Percentiles rank a stretch among this genome's conserved stretches.
Conservation (phyloP, 768 basidiomycete genomes). For the Mycena chlorophos region DNA sequence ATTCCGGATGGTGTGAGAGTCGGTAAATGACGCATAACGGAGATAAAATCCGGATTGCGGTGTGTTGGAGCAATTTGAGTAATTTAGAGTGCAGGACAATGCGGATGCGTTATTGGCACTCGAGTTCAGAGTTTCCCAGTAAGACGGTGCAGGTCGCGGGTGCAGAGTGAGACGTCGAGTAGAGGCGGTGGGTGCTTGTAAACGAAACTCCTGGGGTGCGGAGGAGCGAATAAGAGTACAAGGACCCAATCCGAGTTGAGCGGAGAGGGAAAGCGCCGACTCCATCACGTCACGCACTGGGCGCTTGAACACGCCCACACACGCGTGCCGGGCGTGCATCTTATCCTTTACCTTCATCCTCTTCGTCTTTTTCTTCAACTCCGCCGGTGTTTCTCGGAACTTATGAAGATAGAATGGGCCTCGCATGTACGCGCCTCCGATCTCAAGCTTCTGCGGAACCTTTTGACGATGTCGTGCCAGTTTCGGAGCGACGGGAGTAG, state of each 20-base stretch:
- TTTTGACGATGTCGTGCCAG: slow-evolving; percentile 1
- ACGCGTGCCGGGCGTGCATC: background rate
- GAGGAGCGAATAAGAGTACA: background rate
- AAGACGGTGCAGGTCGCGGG: too few species aligned
- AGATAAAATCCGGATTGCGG: too few species aligned
- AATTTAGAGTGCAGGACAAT: background rate
- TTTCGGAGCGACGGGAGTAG: slow-evolving; percentile 18
- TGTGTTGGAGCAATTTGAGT: too few species aligned
- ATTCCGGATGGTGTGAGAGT: too few species aligned
- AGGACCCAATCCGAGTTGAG: background rate
- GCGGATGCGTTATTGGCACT: background rate
- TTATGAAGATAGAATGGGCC: slow-evolving; percentile 47
- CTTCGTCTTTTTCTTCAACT: background rate
- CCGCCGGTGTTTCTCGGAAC: background rate
- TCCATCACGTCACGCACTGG: background rate
- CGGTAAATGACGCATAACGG: too few species aligned
- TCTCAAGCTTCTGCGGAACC: slow-evolving; percentile 4
- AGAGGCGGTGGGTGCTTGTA: background rate
- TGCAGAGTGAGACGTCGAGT: background rate
- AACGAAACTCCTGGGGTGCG: background rate
- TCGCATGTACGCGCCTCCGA: slow-evolving; percentile 36
- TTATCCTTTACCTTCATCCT: background rate
- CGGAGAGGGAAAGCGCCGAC: background rate
- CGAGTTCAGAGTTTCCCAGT: background rate
- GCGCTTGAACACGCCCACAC: background rate